Base-by-base conservation (phyloP, 164 flowering plant genomes). In the Santalum album region DNA sequence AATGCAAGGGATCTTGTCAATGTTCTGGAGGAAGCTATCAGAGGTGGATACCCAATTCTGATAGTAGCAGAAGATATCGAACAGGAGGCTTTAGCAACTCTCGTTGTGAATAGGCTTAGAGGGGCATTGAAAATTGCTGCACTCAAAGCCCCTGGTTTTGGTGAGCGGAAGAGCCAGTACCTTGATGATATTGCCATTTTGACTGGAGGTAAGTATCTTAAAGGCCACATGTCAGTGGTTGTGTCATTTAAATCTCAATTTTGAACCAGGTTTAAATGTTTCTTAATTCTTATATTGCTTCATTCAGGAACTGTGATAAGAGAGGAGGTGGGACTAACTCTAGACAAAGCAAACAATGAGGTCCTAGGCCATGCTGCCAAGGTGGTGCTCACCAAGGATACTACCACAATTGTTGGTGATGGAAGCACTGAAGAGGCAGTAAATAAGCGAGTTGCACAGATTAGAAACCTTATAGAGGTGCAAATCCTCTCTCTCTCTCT, bases 81-180 rank as follows among this genome's bases (percentile, higher is more conserved):
- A 59, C 97, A 90, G 38, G 99, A 94, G 66, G 99, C 99, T 43
- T 66, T 94, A n/a, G 99, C 96, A 35, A 90, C 99, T 29, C 96
- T 94, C 65, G 99, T 94, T 23, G 99, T 94, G 44, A 94, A 94
- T 71, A 90, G 80, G 70, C 84, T 94, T 6, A 79, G 99, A 60
- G 99, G 99, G 7, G 64, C 95, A 2, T 25, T 94, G 61, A 94
- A 94, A 64, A 83, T 94, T 66, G 97, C 99, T 49, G 99, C 99
- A 36, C 80, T 94, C 2, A 94, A 87, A 67, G 99, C 99, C 61
- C 99, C 99, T 54, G 99, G 99, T 12, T 94, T 94, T 74, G 99
- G 99, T 39, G 97, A 90, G 61, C 84, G 99, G 52, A 90, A 90
- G 70, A 84, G 89, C 71, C 95, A 90, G 53, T 90, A 90, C 66